Evolutionary conservation across 371 early-diverging fungal genomes (phyloP).

Genomic region (Mucor irregularis): DNA sequence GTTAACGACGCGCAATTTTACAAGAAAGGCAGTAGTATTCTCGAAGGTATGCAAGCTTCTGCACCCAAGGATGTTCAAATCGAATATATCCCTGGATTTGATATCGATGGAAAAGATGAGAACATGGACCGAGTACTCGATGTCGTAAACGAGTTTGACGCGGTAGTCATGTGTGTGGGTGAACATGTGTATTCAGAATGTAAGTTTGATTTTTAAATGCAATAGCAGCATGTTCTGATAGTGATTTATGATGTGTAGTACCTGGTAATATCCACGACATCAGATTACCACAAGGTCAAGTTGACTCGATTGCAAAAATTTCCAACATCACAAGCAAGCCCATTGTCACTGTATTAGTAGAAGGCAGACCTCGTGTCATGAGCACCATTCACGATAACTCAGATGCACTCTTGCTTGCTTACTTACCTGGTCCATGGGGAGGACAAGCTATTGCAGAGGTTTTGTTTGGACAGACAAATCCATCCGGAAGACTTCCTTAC

Average conservation of each 20-base stretch:
- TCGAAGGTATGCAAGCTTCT: constrained; percentile 37
- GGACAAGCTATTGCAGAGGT: constrained; percentile 60
- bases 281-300: constrained; percentile 50
- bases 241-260: no score
- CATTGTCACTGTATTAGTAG: constrained; percentile 51
- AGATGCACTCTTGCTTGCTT: constrained; percentile 51
- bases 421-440: constrained; percentile 64
- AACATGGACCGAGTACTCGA: constrained; percentile 35
- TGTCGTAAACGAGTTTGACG: constrained; percentile 40
- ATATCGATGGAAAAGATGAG: constrained; percentile 28
- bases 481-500: constrained; percentile 53
- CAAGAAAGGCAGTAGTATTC: constrained; percentile 44
- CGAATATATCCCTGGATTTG: constrained; percentile 30
- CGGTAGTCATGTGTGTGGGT: constrained; percentile 47
- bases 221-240: neutral
- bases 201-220: constrained; percentile 12
- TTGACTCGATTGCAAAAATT: constrained; percentile 35
- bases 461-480: constrained; percentile 52
- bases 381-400: constrained; percentile 39
- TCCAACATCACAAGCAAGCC: constrained; percentile 28
- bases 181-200: constrained; percentile 55
- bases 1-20: constrained; percentile 51
- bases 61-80: constrained; percentile 39
- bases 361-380: constrained; percentile 62
- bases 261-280: constrained; percentile 61